Percentiles rank a stretch among this genome's conserved stretches.
phyloP scores from a whole-genome alignment of 192 early-diverging fungal genomes.

The Coemansia sp. region DNA sequence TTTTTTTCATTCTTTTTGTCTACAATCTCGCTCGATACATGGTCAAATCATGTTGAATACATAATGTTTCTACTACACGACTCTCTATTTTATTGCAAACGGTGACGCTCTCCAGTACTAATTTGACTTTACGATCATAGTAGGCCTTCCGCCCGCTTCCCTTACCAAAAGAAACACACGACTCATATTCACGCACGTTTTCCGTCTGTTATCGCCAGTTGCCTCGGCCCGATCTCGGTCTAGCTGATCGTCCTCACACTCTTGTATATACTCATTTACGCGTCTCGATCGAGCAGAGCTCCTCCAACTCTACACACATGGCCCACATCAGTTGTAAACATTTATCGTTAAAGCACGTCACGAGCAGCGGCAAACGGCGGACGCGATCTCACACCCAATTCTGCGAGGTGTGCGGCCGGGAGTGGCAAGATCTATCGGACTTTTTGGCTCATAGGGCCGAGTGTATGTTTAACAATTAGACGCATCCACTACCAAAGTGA shows the following conservation, averaged over 20 bases:
- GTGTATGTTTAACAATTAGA: constrained; percentile 24
- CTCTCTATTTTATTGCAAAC: background rate
- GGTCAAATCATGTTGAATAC: background rate
- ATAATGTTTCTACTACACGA: background rate
- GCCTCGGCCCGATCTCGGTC: constrained; percentile 1
- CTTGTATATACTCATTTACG: constrained; percentile 1
- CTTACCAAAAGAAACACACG: background rate
- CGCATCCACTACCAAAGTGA: background rate
- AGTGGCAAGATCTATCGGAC: constrained; percentile 32
- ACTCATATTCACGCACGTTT: background rate
- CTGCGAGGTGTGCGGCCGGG: constrained; percentile 30
- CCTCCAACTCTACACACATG: background rate
- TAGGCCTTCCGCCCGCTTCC: background rate
- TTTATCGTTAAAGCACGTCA: background rate
- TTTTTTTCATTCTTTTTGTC: background rate
- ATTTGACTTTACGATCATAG: background rate
- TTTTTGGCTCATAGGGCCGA: constrained; percentile 41
- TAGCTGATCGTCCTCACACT: background rate
- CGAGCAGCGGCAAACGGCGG: background rate
- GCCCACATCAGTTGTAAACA: background rate
- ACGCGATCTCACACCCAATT: background rate
- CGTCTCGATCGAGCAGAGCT: background rate
- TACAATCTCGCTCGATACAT: background rate
- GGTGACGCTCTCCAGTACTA: background rate
- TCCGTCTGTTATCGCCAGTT: background rate